Evolutionary conservation across 257 asterid species (phyloP), one percentile per base, ranked within the genome.

Genomic region (Solanum arcanum): DNA sequence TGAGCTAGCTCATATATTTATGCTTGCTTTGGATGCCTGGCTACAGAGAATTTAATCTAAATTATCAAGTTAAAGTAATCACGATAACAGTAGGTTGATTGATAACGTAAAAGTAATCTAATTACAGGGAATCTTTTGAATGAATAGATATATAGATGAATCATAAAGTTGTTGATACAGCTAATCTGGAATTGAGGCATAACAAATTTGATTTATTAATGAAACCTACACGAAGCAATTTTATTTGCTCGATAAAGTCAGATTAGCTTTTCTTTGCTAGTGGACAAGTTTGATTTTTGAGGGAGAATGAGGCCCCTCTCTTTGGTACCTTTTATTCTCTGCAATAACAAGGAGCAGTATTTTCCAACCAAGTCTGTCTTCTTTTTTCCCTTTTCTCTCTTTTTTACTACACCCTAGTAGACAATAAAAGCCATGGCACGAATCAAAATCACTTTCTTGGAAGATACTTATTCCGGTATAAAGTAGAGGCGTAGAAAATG

Each of bases 401-500:
- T 42, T 84, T 56, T 64, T 42, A 68, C 81, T 84, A 44, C 87
- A 29, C 33, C 42, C 39, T 59, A 70, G 13, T 68, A 84, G 78
- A 64, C 87, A 84, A 64, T 33, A 42, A 74, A 60, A 47, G 82
- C 23, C 77, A 76, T 60, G 66, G 49, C 78, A 77, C 39, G 86
- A 76, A 86, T 86, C 88, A 49, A 44, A 86, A 86, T 56, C 59
- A 7, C 84, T 76, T 86, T 74, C 78, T 62, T 20, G 73, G 88
- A 76, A 60, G 88, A 64, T 74, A 72, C 88, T 86, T 35, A 86
- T 86, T 86, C 85, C 64, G 85, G 52, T 86, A 76, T 86, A 76
- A 86, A 86, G 88, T 86, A 78, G 41, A 76, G 88, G 78, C 69
- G 86, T 41, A 37, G 86, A 86, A 86, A 86, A 75, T 76, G 83